Percentiles rank a stretch among this genome's conserved stretches.
Evolutionary conservation across 2,329 filamentous ascomycete species (phyloP).

Genomic region (Raffaelea ambrosiae): DNA sequence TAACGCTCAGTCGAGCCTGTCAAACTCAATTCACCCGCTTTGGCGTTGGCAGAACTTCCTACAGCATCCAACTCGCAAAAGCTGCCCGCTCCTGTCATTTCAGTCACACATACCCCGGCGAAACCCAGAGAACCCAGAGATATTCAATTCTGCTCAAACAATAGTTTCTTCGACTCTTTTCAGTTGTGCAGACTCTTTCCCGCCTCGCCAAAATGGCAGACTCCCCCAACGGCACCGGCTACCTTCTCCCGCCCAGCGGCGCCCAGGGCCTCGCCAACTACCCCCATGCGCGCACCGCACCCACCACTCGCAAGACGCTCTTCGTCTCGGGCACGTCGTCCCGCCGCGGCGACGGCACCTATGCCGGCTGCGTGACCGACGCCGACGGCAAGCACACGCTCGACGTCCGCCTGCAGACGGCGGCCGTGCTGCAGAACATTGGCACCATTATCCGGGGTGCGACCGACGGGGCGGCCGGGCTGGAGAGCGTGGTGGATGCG

Average conservation of each 20-base stretch:
- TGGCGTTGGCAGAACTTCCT: too few species aligned
- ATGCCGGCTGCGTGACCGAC: conserved; percentile 23
- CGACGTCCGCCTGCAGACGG: conserved; percentile 27
- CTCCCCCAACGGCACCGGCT: too few species aligned
- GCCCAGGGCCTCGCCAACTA: conserved; percentile 18
- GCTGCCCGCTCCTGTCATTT: too few species aligned
- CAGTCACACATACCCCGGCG: too few species aligned
- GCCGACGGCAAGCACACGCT: conserved; percentile 22
- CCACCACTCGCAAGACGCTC: conserved; percentile 21
- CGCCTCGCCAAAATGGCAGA: too few species aligned
- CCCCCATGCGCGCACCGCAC: conserved; percentile 24
- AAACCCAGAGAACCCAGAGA: too few species aligned
- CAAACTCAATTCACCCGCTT: too few species aligned
- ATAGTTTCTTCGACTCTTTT: too few species aligned
- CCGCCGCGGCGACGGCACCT: conserved; percentile 22
- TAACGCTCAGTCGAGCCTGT: too few species aligned
- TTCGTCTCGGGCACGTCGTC: conserved; percentile 29
- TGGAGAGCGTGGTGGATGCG: conserved; percentile 27
- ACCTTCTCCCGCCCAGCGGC: not conserved
- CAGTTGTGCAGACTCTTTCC: too few species aligned
- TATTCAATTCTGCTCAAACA: too few species aligned
- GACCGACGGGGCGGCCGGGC: conserved; percentile 21
- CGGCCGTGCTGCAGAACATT: conserved; percentile 25
- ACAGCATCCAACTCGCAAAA: too few species aligned
- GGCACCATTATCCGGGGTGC: conserved; percentile 27